phyloP scores from a whole-genome alignment of 2,329 filamentous ascomycete species.

The Coniochaeta sp. region DNA sequence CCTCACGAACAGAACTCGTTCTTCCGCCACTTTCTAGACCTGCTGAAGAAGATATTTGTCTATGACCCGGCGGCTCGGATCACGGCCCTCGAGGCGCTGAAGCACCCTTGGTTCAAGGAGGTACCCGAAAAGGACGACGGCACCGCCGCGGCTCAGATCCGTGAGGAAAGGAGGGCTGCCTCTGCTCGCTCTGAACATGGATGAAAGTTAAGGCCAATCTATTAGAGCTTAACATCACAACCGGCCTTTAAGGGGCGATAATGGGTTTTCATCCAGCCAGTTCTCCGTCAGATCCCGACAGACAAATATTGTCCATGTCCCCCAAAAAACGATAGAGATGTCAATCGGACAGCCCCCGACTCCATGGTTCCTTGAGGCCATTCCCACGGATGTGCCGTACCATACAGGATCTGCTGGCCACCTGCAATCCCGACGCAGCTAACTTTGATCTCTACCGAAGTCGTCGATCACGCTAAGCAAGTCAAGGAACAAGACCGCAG shows the following conservation, averaged over 20 bases:
- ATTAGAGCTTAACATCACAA: not conserved
- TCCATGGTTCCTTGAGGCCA: not conserved
- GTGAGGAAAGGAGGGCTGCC: constrained; percentile 30
- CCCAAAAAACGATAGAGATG: not conserved
- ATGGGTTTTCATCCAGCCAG: not conserved
- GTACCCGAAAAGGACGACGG: constrained; percentile 56
- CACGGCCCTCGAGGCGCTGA: constrained; percentile 57
- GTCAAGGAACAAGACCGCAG: not conserved
- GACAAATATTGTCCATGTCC: not conserved
- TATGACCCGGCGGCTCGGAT: constrained; percentile 61
- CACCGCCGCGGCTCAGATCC: constrained; percentile 59
- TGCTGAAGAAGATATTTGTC: constrained; percentile 60
- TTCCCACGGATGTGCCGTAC: not conserved
- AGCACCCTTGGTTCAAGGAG: constrained; percentile 64
- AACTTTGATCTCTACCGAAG: not conserved
- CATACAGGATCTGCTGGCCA: not conserved
- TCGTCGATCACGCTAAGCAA: not conserved
- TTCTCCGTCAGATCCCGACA: not conserved
- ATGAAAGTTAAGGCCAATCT: not conserved
- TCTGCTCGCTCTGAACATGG: not conserved
- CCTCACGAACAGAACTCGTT: constrained; percentile 48
- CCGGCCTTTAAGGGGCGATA: not conserved
- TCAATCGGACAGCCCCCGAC: not conserved
- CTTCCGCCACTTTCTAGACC: constrained; percentile 54
- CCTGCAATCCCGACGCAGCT: not conserved